A percentile compares a stretch with the other conserved stretches of the same genome.
Evolutionary conservation across 257 asterid genomes (phyloP).

Genomic region (Salvia miltiorrhiza): DNA sequence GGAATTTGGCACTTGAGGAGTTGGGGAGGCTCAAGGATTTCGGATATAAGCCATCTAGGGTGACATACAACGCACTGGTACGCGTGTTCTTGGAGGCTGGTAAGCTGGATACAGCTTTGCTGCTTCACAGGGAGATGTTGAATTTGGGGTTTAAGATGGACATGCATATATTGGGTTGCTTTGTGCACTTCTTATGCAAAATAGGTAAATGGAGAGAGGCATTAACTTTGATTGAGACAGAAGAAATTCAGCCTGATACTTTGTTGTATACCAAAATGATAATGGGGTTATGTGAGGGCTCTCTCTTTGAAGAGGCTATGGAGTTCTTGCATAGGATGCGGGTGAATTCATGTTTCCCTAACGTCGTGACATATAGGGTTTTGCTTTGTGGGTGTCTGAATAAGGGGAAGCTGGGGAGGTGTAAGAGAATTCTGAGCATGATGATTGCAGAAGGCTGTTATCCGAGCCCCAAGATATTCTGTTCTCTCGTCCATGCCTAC

Average conservation of each 20-base stretch:
- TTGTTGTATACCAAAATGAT: conserved; percentile 78
- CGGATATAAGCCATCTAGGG: conserved; percentile 70
- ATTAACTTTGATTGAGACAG: conserved; percentile 74
- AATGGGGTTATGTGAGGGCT: conserved; percentile 86
- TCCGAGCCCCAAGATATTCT: conserved; percentile 75
- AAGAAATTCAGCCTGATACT: conserved; percentile 74
- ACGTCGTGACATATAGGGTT: conserved; percentile 66
- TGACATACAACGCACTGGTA: conserved; percentile 67
- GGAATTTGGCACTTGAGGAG: conserved; percentile 92
- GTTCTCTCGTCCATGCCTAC: conserved; percentile 77
- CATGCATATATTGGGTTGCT: conserved; percentile 53
- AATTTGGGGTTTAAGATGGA: conserved; percentile 67
- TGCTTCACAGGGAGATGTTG: conserved; percentile 82
- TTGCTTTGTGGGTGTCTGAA: conserved; percentile 81
- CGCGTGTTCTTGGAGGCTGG: conserved; percentile 69
- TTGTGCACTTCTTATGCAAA: conserved; percentile 60
- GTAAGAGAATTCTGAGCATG: conserved; percentile 80
- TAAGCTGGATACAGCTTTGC: conserved; percentile 61
- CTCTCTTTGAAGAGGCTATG: conserved; percentile 93
- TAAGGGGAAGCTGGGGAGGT: conserved; percentile 78
- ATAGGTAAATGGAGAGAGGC: conserved; percentile 90
- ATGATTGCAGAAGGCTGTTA: conserved; percentile 96
- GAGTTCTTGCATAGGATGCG: conserved; percentile 79
- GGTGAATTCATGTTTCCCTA: conserved; percentile 71
- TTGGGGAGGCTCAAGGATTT: conserved; percentile 80